Conservation (phyloP, 2,329 filamentous ascomycete genomes). For the Fusarium verticillioides region DNA sequence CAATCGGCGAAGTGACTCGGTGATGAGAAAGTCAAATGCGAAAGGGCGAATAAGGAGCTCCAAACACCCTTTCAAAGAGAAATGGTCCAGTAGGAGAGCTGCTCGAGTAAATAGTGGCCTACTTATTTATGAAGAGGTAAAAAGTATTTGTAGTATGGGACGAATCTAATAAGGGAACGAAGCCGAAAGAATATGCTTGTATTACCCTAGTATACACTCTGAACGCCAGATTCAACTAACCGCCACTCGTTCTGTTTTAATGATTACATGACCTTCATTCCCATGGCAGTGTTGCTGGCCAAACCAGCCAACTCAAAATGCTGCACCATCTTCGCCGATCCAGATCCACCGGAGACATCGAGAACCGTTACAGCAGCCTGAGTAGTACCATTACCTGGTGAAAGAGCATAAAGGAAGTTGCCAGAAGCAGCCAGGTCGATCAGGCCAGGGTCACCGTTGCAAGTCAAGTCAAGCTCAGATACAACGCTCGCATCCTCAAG, state of each 20-base stretch:
- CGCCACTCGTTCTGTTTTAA: neutral
- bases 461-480: constrained; percentile 53
- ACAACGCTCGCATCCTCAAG: constrained; percentile 60
- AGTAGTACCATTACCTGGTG: constrained; percentile 61
- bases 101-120: neutral
- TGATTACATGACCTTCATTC: constrained; percentile 12
- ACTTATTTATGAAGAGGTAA: neutral
- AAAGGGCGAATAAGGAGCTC: neutral
- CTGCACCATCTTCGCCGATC: constrained; percentile 46
- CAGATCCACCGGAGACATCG: constrained; percentile 41
- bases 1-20: neutral
- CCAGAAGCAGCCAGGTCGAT: constrained; percentile 66
- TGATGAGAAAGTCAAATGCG: neutral
- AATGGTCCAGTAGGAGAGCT: neutral
- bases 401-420: constrained; percentile 67
- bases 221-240: neutral
- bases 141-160: neutral
- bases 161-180: neutral
- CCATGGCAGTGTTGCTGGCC: constrained; percentile 11
- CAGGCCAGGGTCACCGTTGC: constrained; percentile 62
- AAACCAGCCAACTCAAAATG: constrained; percentile 45
- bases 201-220: neutral
- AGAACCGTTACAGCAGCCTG: constrained; percentile 53
- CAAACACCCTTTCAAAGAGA: neutral
- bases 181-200: neutral